Evolutionary conservation across 2,329 filamentous ascomycete species (phyloP).

Genomic region (Fusarium succisae): DNA sequence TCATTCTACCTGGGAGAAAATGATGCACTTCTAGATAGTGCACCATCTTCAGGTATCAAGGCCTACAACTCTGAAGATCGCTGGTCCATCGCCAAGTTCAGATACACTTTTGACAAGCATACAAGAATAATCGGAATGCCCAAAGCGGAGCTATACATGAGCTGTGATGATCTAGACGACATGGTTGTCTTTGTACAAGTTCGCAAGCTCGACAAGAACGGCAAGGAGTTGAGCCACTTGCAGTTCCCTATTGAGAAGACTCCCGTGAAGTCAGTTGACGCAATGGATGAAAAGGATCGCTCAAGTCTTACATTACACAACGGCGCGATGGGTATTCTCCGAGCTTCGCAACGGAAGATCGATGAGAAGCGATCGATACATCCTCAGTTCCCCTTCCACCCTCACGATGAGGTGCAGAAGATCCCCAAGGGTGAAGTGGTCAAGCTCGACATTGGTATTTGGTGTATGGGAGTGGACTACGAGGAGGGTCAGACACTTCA

Average conservation of each 20-base stretch:
- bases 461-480: constrained; percentile 19
- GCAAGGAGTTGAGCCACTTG: constrained; percentile 13
- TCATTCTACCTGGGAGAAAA: constrained; percentile 11
- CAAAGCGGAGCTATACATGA: constrained; percentile 29
- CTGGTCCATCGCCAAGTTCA: constrained; percentile 27
- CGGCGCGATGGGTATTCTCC: constrained; percentile 6
- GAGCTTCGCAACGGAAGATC: constrained; percentile 13
- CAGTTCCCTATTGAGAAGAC: constrained; percentile 18
- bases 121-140: constrained; percentile 20
- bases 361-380: constrained; percentile 1
- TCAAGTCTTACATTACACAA: constrained; percentile 16
- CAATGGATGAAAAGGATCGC: constrained; percentile 6
- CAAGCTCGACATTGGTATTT: constrained; percentile 18
- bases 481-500: not conserved
- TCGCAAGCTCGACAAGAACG: constrained; percentile 8
- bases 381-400: constrained; percentile 13
- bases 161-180: constrained; percentile 19
- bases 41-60: not conserved
- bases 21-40: not conserved
- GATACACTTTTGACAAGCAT: constrained; percentile 19
- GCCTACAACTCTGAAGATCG: constrained; percentile 25
- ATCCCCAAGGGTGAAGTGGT: constrained; percentile 13
- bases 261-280: not conserved
- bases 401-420: constrained; percentile 11
- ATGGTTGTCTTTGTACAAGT: constrained; percentile 16